A percentile compares a stretch with the other conserved stretches of the same genome.
These are phyloP conservation scores for Cardiospermum halicacabum DNA, from an alignment of 345 rosid species.

Conservation along the genomic window DNA sequence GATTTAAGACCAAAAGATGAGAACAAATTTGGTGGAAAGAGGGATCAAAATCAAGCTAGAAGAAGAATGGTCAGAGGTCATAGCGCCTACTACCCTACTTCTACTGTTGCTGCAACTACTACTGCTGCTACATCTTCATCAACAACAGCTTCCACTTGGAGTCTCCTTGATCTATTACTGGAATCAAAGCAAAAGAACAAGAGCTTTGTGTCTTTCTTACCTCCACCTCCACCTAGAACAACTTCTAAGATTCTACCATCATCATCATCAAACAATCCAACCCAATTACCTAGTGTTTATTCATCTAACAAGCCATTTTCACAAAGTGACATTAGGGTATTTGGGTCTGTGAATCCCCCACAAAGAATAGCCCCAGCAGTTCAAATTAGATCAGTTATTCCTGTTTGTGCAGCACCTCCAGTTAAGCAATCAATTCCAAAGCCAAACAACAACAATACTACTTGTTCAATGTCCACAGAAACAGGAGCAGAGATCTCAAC, in stretches of 20 bases:
- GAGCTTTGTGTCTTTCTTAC: conserved; percentile 45
- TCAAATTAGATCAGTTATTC: conserved; percentile 70
- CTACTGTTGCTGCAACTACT: too few relatives aligned
- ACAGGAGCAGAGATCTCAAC: conserved; percentile 21
- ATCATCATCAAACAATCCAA: conserved; percentile 5
- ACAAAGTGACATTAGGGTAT: not conserved
- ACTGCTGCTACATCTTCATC: not conserved
- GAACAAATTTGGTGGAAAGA: conserved; percentile 30
- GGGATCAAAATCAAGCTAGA: conserved; percentile 45
- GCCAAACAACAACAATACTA: conserved; percentile 11
- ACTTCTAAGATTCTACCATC: conserved; percentile 42
- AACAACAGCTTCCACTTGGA: conserved; percentile 26
- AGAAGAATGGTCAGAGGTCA: conserved; percentile 37
- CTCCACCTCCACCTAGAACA: conserved; percentile 46
- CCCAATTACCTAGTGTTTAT: conserved; percentile 1
- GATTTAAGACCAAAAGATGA: conserved; percentile 46
- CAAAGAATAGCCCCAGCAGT: conserved; percentile 58
- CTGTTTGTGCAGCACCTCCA: conserved; percentile 71
- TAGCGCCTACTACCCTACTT: not conserved
- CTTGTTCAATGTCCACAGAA: conserved; percentile 13
- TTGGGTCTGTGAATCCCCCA: conserved; percentile 24
- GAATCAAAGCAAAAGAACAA: conserved; percentile 29
- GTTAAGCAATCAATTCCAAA: conserved; percentile 14
- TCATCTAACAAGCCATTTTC: conserved; percentile 21
- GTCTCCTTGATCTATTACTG: conserved; percentile 40